A percentile compares a stretch with the other conserved stretches of the same genome.
phyloP scores from a whole-genome alignment of 1,284 basidiomycete genomes.

The Leccinum ambiguum region DNA sequence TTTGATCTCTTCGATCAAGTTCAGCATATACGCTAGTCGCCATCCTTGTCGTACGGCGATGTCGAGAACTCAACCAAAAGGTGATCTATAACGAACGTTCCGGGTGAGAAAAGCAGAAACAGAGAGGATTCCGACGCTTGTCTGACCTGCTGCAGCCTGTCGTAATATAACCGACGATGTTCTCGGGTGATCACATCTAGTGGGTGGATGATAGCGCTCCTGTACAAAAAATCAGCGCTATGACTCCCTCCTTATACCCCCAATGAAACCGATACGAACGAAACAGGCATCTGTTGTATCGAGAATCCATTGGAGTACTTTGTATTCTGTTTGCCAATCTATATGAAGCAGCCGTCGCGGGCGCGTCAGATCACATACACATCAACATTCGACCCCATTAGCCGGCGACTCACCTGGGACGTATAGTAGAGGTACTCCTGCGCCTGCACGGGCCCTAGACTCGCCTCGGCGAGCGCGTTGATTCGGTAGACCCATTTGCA shows the following conservation, averaged over 20 bases:
- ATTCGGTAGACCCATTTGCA: conserved; percentile 60
- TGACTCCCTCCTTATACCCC: too few species aligned
- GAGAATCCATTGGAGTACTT: conserved; percentile 22
- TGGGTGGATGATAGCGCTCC: conserved; percentile 29
- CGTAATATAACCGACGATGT: too few species aligned
- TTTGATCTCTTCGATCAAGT: too few species aligned
- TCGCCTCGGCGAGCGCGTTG: conserved; percentile 49
- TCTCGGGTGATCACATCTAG: conserved; percentile 43
- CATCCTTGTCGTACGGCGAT: too few species aligned
- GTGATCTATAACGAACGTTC: too few species aligned
- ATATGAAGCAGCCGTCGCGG: not conserved
- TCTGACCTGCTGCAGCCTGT: too few species aligned
- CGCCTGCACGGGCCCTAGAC: conserved; percentile 51
- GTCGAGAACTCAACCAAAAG: too few species aligned
- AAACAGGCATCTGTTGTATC: conserved; percentile 23
- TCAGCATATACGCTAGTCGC: too few species aligned
- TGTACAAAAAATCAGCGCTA: not conserved
- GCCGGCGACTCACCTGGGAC: conserved; percentile 12
- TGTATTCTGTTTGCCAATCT: conserved; percentile 20
- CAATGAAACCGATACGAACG: conserved; percentile 12
- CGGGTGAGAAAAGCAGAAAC: too few species aligned
- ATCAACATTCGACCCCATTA: not conserved
- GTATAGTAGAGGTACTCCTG: conserved; percentile 55
- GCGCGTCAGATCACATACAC: too few species aligned
- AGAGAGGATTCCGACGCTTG: too few species aligned